Percentiles rank a stretch among this genome's conserved stretches.
These are phyloP conservation scores for Coccomyxa subellipsoidea DNA, from an alignment of 163 green algal species.

Conservation along the genomic window DNA sequence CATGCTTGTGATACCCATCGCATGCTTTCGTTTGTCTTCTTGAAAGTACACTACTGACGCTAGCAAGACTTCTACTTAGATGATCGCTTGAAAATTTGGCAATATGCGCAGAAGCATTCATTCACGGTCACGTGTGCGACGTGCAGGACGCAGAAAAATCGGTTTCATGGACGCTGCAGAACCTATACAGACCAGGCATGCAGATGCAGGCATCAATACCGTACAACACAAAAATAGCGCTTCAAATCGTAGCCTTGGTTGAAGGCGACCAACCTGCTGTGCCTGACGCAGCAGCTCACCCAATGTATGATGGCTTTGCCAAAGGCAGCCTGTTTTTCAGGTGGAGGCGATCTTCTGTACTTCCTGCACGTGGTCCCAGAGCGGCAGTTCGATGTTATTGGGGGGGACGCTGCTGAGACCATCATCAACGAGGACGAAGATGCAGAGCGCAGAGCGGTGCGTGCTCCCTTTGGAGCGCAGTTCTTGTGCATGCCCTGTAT, in stretches of 20 bases:
- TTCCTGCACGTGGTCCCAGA: conserved; percentile 5
- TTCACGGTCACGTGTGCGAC: too few species aligned
- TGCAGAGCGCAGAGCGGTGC: background rate
- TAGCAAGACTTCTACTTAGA: too few species aligned
- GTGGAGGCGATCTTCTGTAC: background rate
- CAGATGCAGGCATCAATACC: background rate
- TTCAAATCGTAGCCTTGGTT: too few species aligned
- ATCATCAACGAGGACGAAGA: background rate
- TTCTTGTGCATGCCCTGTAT: too few species aligned
- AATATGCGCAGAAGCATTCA: too few species aligned
- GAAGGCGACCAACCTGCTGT: too few species aligned
- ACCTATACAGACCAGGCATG: background rate
- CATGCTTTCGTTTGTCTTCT: too few species aligned
- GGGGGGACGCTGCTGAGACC: background rate
- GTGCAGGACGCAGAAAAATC: background rate
- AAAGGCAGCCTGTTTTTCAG: background rate
- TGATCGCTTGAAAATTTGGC: too few species aligned
- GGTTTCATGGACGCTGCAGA: background rate
- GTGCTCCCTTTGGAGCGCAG: too few species aligned
- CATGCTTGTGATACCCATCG: too few species aligned
- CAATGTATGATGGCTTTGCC: background rate
- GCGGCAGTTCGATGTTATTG: conserved; percentile 5
- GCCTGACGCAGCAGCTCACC: background rate
- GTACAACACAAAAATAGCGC: too few species aligned
- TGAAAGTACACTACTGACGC: too few species aligned